A percentile compares a stretch with the other conserved stretches of the same genome.
Conservation (phyloP, 1,139 yeast genomes). For the Suhomyces maxii region DNA sequence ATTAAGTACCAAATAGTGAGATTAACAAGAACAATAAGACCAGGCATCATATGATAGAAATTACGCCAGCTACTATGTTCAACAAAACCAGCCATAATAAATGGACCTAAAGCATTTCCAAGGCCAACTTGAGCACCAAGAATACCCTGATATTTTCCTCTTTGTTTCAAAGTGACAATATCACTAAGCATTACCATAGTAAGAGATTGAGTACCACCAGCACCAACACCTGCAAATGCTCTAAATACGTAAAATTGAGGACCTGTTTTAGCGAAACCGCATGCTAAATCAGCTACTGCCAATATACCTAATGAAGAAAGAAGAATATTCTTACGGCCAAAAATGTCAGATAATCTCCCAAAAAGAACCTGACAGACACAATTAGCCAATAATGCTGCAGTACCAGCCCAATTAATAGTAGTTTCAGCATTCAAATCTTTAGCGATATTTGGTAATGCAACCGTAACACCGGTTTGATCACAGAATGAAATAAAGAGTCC, state of each 20-base stretch:
- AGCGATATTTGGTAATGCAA: conserved; percentile 38
- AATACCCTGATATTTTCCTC: conserved; percentile 25
- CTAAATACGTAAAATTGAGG: conserved; percentile 22
- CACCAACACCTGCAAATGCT: conserved; percentile 23
- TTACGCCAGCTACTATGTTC: conserved; percentile 20
- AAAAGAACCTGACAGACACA: conserved; percentile 47
- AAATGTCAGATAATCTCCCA: conserved; percentile 37
- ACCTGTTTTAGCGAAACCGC: conserved; percentile 22
- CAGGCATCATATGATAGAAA: conserved; percentile 23
- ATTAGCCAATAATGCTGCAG: conserved; percentile 47
- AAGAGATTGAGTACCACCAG: conserved; percentile 21
- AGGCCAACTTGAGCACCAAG: conserved; percentile 22
- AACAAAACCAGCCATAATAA: conserved; percentile 22
- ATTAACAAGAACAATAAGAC: conserved; percentile 15
- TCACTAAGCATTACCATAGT: conserved; percentile 25
- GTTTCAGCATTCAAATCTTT: conserved; percentile 36
- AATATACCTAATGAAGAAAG: conserved; percentile 16
- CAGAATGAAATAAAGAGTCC: conserved; percentile 32
- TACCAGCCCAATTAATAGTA: conserved; percentile 54
- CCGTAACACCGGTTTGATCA: conserved; percentile 47
- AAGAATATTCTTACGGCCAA: conserved; percentile 22
- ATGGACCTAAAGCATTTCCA: conserved; percentile 23
- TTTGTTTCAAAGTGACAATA: conserved; percentile 21
- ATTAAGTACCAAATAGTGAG: conserved; percentile 15
- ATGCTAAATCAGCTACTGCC: conserved; percentile 18